phyloP scores from a whole-genome alignment of 768 basidiomycete species.

The Boletus subcaerulescens region DNA sequence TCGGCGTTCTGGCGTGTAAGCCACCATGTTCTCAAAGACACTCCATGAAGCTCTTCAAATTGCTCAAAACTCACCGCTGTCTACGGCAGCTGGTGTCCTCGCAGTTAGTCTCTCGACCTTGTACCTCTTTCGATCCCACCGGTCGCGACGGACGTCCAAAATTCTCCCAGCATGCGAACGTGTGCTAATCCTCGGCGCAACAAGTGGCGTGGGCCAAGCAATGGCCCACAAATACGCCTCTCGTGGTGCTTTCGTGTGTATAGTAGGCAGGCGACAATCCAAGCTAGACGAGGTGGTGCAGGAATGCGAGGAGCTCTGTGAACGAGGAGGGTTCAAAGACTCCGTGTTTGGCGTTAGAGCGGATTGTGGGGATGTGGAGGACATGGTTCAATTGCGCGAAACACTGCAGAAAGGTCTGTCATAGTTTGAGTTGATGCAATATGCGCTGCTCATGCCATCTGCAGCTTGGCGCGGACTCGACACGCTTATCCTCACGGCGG shows the following conservation, averaged over 20 bases:
- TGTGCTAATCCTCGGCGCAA: slow-evolving; percentile 79
- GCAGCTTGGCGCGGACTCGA: slow-evolving; percentile 82
- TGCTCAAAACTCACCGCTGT: slow-evolving; percentile 4
- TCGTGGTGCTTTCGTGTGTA: slow-evolving; percentile 71
- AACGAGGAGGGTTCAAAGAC: slow-evolving; percentile 16
- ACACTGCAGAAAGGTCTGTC: slow-evolving; percentile 49
- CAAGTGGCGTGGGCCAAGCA: slow-evolving; percentile 75
- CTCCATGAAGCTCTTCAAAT: slow-evolving; percentile 4
- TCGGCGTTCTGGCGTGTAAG: no score
- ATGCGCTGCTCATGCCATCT: background rate
- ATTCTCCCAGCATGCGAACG: slow-evolving; percentile 55
- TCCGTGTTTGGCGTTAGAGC: slow-evolving; percentile 51
- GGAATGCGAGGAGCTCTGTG: slow-evolving; percentile 48
- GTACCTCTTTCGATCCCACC: slow-evolving; percentile 15
- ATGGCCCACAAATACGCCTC: slow-evolving; percentile 69
- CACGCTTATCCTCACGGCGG: slow-evolving; percentile 78
- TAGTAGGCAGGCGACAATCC: slow-evolving; percentile 63
- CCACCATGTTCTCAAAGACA: slow-evolving; percentile 7
- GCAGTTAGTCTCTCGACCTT: slow-evolving; percentile 15
- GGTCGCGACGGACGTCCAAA: slow-evolving; percentile 31
- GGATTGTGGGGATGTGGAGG: slow-evolving; percentile 64
- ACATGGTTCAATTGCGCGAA: slow-evolving; percentile 60
- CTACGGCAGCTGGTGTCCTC: slow-evolving; percentile 9
- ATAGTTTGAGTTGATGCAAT: background rate
- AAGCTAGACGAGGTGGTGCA: slow-evolving; percentile 55